Evolutionary conservation across 2,329 filamentous ascomycete genomes (phyloP).

Genomic region (Dothidotthia symphoricarpi): DNA sequence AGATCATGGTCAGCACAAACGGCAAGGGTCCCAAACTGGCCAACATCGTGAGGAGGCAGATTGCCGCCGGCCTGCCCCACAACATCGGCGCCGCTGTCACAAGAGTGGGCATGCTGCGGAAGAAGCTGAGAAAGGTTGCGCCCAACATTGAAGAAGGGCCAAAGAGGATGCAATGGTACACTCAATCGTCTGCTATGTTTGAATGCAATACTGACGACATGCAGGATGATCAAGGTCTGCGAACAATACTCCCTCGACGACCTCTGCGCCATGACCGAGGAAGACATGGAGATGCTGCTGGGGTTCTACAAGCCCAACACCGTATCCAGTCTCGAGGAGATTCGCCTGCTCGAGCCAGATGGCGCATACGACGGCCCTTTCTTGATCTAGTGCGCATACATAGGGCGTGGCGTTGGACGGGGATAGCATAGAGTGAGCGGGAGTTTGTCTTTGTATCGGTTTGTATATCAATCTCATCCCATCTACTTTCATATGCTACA

Average conservation of each 20-base stretch:
- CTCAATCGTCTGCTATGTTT: background rate
- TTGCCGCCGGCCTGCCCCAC: conserved; percentile 70
- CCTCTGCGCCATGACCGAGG: conserved; percentile 75
- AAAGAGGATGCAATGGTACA: conserved; percentile 84
- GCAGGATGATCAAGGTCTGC: conserved; percentile 88
- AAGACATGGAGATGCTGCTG: conserved; percentile 79
- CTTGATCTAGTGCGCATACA: conserved; percentile 30
- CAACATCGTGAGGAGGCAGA: conserved; percentile 78
- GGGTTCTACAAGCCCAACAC: conserved; percentile 62
- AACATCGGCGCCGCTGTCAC: conserved; percentile 84
- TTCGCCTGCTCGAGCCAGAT: conserved; percentile 43
- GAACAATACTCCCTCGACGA: conserved; percentile 83
- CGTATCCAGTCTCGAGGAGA: conserved; percentile 46
- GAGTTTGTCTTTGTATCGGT: conserved; percentile 8
- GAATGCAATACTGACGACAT: conserved; percentile 26
- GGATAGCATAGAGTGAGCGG: conserved; percentile 11
- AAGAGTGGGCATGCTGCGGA: conserved; percentile 75
- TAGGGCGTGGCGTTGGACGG: conserved; percentile 11
- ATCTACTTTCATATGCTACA: conserved; percentile 1
- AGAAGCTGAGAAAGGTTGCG: conserved; percentile 74
- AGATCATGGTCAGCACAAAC: conserved; percentile 99
- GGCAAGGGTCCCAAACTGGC: conserved; percentile 92
- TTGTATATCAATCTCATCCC: conserved; percentile 16
- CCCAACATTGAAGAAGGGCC: conserved; percentile 71
- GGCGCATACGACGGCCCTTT: conserved; percentile 51